Evolutionary conservation across 192 early-diverging fungal species (phyloP), one percentile per base, ranked within the genome.

Genomic region (Gryganskiella cystojenkinii): DNA sequence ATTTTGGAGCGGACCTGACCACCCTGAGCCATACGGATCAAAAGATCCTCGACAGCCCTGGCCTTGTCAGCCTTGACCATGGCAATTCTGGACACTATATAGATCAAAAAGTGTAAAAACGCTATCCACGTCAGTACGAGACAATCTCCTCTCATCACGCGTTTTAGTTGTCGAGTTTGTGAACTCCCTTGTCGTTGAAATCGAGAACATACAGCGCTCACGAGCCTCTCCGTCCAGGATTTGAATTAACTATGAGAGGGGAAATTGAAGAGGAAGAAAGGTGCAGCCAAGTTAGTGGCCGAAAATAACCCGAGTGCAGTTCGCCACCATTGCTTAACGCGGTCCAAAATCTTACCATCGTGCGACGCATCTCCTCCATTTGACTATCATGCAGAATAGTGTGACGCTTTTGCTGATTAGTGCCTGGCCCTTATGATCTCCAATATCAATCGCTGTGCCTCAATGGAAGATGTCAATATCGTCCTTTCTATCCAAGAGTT

Each of bases 21-120:
- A 25, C 86, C 81, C 74, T 90, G 90, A 4, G 92, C 95, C 96
- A 97, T 98, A 30, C 92, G 88, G 63, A 98, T 89, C 53, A 98
- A 84, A 67, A 96, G 84, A 59, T 95, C 94, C 69, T 98, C 95
- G 15, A 98, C 93, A 11, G 90, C 91, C 11, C 93, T 88, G 1
- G 94, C 96, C 80, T 93, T 92, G 13, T 95, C 94, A 1, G 88
- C 85, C 75, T 96, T 97, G 11, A 98, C 96, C 63, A 98, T 93
- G 15, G 90, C 88, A 59, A 97, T 97, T 22, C 94, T 89, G n/a
- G 90, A 89, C 80, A 97, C 93, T 93, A 69, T 30, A 17, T 24
- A 27, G 37, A 65, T 52, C n/a, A 56, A 37, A 17, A 40, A 56
- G 1, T 56, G 3, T 14, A 3, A 43, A 45, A 42, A 24, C 3